Base-by-base conservation (phyloP, 441 rosid genomes). In the Macaranga tanarius region DNA sequence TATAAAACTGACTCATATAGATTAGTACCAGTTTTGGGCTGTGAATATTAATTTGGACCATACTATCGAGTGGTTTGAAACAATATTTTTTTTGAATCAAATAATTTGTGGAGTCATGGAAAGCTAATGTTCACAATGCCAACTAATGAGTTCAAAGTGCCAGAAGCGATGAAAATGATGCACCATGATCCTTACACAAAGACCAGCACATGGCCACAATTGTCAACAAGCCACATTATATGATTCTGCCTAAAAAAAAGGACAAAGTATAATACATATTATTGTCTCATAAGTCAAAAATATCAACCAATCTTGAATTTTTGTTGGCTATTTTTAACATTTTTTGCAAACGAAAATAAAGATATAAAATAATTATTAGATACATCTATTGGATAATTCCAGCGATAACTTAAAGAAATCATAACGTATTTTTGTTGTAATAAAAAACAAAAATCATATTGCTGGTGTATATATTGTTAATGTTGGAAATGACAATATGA, bases 401-500 rank as follows among this genome's bases (percentile, higher is more conserved):
- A 42, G 10, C 9, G 7, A 42, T 42, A 42, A 42, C 5, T 31
- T 31, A 31, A 5, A 31, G 5, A 31, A 31, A 31, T 31, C 38
- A 31, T 31, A 31, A 31, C 38, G 38, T 31, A 31, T 31, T 1
- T 31, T 31, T 31, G 38, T 31, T 31, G 8, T 4, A 44, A 44
- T 10, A 40, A 26, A 50, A 26, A 34, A 59, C 13, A 16, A 48
- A 22, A 50, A 75, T 69, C 16, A 65, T 42, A 31, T 31, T 31
- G 69, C 31, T n/a, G 74, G 67, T 20, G 67, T 40, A 20, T 7
- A 42, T 42, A 62, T 1, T 31, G 64, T 51, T 15, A 42, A 22
- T 56, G 73, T 48, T 66, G 45, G 61, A 62, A 48, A 73, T 48
- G 66, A 63, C 52, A 55, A 1, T 17, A 75, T 72, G 31, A 65